Evolutionary conservation across 129 eudicot species (phyloP).

Genomic region (Flaveria ramosissima): DNA sequence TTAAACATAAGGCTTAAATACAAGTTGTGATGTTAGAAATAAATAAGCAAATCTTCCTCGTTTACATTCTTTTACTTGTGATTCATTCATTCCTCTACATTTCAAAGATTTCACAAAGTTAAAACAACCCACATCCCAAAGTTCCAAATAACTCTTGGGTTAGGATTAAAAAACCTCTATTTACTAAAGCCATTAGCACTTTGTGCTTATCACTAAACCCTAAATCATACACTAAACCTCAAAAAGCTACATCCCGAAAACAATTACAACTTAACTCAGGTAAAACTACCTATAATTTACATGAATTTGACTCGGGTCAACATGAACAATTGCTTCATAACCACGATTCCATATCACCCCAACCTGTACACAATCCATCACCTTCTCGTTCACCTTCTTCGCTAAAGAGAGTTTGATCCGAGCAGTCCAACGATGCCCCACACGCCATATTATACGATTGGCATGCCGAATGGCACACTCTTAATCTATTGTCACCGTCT

Average conservation of each 20-base stretch:
- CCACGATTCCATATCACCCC: conserved; percentile 75
- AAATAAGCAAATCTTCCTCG: no score
- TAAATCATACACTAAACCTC: conserved; percentile 39
- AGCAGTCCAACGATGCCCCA: conserved; percentile 92
- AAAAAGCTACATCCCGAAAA: conserved; percentile 30
- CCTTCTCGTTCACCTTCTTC: conserved; percentile 29
- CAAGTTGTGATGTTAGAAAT: no score
- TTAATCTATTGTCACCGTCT: conserved; percentile 84
- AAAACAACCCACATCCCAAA: conserved; percentile 20
- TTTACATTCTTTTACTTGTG: no score
- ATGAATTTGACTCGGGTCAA: conserved; percentile 18
- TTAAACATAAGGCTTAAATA: no score
- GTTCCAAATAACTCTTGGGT: conserved; percentile 35
- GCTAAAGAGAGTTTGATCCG: conserved; percentile 91
- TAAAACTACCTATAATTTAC: conserved; percentile 69
- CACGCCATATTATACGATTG: conserved; percentile 87
- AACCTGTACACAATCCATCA: conserved; percentile 71
- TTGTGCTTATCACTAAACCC: conserved; percentile 45
- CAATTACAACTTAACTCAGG: conserved; percentile 17
- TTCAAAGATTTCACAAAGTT: no score
- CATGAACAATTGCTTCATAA: conserved; percentile 30
- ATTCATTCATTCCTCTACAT: no score
- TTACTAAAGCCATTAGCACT: conserved; percentile 49
- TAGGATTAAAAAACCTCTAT: conserved; percentile 36
- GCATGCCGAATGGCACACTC: conserved; percentile 96